These are phyloP conservation scores for Phytophthora nicotianae DNA, from an alignment of 352 stramenopile species.

Conservation along the genomic window DNA sequence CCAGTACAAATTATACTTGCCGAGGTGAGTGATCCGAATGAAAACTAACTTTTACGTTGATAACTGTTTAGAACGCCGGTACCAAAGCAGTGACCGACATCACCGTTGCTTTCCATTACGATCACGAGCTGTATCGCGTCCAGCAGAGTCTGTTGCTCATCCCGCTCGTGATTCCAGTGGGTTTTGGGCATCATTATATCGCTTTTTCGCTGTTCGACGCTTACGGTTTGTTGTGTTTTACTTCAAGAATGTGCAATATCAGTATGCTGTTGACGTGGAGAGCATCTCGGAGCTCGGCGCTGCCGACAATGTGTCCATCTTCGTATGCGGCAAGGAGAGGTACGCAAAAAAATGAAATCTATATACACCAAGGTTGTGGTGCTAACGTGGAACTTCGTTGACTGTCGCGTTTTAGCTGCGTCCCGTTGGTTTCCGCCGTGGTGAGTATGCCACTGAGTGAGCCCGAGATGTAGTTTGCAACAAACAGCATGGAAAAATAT, in stretches of 20 bases:
- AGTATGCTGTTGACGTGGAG: slow-evolving; percentile 71
- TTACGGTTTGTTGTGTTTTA: slow-evolving; percentile 5
- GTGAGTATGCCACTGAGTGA: slow-evolving; percentile 88
- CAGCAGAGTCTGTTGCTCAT: slow-evolving; percentile 68
- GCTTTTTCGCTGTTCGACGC: slow-evolving; percentile 11
- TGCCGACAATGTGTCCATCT: slow-evolving; percentile 81
- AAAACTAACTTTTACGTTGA: not conserved
- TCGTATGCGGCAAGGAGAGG: slow-evolving; percentile 86
- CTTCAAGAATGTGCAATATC: slow-evolving; percentile 72
- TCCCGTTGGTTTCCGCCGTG: slow-evolving; percentile 79
- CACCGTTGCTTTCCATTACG: slow-evolving; percentile 78
- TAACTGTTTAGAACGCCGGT: slow-evolving; percentile 56
- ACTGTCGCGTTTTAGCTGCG: slow-evolving; percentile 44
- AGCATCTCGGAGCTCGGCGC: slow-evolving; percentile 71
- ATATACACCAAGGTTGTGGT: not conserved
- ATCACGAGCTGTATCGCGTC: slow-evolving; percentile 75
- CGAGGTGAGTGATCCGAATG: too few species aligned
- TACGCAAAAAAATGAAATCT: slow-evolving; percentile 17
- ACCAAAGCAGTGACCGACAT: slow-evolving; percentile 70
- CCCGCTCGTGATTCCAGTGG: slow-evolving; percentile 75
- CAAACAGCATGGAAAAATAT: not conserved
- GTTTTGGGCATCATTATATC: slow-evolving; percentile 3
- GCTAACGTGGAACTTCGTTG: slow-evolving; percentile 8
- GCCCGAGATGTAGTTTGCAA: slow-evolving; percentile 44
- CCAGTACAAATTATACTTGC: too few species aligned